These are phyloP conservation scores for Populus davidiana DNA, from an alignment of 345 rosid species.

Conservation along the genomic window DNA sequence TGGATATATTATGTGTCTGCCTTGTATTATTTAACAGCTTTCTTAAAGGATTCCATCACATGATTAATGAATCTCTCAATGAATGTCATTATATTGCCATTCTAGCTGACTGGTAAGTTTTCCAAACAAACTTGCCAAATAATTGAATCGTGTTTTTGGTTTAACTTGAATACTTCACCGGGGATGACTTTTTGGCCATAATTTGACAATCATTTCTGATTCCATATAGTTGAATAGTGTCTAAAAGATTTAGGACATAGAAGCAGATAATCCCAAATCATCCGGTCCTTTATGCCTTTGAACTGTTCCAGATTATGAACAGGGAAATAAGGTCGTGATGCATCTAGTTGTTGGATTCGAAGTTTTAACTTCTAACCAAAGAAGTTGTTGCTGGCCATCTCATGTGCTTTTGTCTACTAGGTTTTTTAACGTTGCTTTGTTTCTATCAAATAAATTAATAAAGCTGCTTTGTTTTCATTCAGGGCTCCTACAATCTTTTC, in stretches of 20 bases:
- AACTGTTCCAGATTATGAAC: background rate
- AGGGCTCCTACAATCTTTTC: background rate
- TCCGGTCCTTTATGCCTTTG: background rate
- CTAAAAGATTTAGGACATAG: background rate
- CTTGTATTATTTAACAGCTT: background rate
- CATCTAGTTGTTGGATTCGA: background rate
- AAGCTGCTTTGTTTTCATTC: background rate
- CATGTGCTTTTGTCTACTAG: background rate
- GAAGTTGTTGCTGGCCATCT: background rate
- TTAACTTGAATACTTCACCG: background rate
- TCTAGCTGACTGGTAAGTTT: background rate
- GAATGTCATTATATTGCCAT: background rate
- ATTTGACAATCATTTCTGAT: background rate
- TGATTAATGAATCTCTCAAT: background rate
- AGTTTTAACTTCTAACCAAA: background rate
- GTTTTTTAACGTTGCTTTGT: background rate
- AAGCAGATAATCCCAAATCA: background rate
- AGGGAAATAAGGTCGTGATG: background rate
- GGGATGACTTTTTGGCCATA: background rate
- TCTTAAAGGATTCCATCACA: background rate
- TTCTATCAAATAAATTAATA: background rate
- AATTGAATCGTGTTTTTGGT: background rate
- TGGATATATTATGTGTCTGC: background rate
- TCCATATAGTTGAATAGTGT: background rate
- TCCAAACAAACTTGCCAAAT: background rate